These are phyloP conservation scores for Gloeostereum incarnatum DNA, from an alignment of 768 basidiomycete species.

Conservation along the genomic window DNA sequence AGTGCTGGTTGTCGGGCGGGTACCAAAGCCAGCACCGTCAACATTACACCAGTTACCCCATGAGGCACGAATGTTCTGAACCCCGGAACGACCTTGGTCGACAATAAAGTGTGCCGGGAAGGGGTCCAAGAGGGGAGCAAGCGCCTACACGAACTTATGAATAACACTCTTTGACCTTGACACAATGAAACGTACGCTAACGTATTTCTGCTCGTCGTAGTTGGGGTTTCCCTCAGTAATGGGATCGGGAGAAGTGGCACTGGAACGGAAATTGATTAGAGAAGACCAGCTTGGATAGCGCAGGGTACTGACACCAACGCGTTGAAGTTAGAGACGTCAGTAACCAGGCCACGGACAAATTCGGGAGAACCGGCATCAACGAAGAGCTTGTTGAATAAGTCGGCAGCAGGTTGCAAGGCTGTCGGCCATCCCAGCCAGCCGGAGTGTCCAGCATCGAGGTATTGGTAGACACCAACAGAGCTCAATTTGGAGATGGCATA, in stretches of 20 bases:
- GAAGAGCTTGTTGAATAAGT: constrained; percentile 42
- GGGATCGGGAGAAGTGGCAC: constrained; percentile 44
- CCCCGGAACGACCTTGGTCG: constrained; percentile 45
- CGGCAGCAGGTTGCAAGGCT: constrained; percentile 49
- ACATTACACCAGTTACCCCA: constrained; percentile 70
- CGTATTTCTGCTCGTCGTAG: constrained; percentile 55
- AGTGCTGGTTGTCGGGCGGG: constrained; percentile 46
- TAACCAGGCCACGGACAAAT: constrained; percentile 55
- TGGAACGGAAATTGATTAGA: constrained; percentile 11
- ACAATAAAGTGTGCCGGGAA: not conserved
- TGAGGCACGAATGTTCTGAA: constrained; percentile 47
- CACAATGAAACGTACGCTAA: constrained; percentile 25
- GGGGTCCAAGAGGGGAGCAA: constrained; percentile 33
- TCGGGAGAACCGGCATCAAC: constrained; percentile 40
- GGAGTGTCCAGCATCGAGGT: constrained; percentile 55
- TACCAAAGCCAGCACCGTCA: constrained; percentile 53
- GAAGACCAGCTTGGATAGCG: not conserved
- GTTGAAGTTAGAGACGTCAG: constrained; percentile 44
- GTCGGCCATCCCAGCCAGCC: constrained; percentile 67
- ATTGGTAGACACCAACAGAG: constrained; percentile 46
- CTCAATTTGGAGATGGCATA: constrained; percentile 23
- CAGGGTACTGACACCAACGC: constrained; percentile 14
- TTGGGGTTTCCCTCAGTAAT: constrained; percentile 51
- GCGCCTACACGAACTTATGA: constrained; percentile 23
- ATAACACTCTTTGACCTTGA: too few relatives aligned